These are phyloP conservation scores for Jaapia argillacea DNA, from an alignment of 768 basidiomycete genomes.

Conservation along the genomic window DNA sequence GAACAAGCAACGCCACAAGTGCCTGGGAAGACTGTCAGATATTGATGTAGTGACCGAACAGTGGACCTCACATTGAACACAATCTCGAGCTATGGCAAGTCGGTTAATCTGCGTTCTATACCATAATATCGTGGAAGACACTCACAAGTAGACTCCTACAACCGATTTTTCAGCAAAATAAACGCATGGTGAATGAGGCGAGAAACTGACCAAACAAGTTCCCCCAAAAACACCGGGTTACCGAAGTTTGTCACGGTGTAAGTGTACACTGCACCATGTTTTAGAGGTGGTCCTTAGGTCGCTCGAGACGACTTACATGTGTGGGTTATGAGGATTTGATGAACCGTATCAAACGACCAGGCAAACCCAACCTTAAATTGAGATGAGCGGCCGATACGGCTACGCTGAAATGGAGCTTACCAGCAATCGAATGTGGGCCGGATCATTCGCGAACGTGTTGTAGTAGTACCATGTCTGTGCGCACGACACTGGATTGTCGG, in stretches of 20 bases:
- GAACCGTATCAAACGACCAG: background rate
- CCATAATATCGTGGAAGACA: too few species aligned
- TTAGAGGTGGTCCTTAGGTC: too few species aligned
- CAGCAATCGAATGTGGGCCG: background rate
- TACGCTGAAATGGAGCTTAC: background rate
- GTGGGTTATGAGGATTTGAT: constrained; percentile 4
- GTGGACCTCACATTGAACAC: too few species aligned
- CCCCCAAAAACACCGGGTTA: constrained; percentile 25
- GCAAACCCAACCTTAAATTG: background rate
- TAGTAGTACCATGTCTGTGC: background rate
- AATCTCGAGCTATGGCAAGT: too few species aligned
- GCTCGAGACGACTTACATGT: constrained; percentile 12
- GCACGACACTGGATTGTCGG: too few species aligned
- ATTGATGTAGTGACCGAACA: too few species aligned
- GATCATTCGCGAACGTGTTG: background rate
- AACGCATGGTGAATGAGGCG: too few species aligned
- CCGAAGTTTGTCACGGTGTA: constrained; percentile 44
- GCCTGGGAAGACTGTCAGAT: too few species aligned
- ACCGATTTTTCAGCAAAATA: too few species aligned
- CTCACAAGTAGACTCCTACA: too few species aligned
- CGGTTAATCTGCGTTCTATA: too few species aligned
- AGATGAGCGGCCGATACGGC: background rate
- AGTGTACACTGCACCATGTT: constrained; percentile 30
- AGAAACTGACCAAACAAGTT: constrained; percentile 37
- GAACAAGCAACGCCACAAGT: too few species aligned